Percentiles rank a stretch among this genome's conserved stretches.
phyloP scores from a whole-genome alignment of 1,284 basidiomycete genomes.

The Melampsora americana region DNA sequence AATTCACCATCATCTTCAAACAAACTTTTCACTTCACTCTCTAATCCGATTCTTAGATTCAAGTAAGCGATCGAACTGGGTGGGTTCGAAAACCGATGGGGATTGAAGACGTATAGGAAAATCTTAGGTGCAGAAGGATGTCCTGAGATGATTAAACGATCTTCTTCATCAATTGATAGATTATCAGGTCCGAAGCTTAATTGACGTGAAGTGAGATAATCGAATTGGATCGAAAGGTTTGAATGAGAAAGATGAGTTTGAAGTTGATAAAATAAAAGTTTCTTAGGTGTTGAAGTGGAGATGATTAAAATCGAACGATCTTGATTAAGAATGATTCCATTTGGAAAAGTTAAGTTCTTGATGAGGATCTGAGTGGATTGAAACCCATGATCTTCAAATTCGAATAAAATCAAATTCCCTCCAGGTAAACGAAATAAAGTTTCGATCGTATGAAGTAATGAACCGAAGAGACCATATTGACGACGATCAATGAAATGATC shows the following conservation, averaged over 20 bases:
- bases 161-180: conserved; percentile 6
- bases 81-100: background rate
- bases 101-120: conserved; percentile 2
- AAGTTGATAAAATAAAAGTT: conserved; percentile 20
- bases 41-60: background rate
- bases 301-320: conserved; percentile 17
- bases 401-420: conserved; percentile 17
- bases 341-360: conserved; percentile 24
- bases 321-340: conserved; percentile 15
- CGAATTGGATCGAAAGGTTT: background rate
- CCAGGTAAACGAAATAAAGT: conserved; percentile 5
- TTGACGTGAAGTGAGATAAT: background rate
- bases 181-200: conserved; percentile 32
- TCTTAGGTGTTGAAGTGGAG: conserved; percentile 6
- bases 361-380: conserved; percentile 1
- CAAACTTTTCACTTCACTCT: conserved; percentile 3
- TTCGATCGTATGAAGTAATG: conserved; percentile 23
- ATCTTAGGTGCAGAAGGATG: conserved; percentile 22
- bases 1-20: conserved; percentile 27
- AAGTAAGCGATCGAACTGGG: conserved; percentile 18
- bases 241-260: background rate
- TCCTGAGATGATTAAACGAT: conserved; percentile 8
- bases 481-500: conserved; percentile 37
- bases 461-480: background rate
- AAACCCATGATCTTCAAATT: conserved; percentile 11